phyloP scores from a whole-genome alignment of 2,329 filamentous ascomycete species.

The Metarhizium sp. region DNA sequence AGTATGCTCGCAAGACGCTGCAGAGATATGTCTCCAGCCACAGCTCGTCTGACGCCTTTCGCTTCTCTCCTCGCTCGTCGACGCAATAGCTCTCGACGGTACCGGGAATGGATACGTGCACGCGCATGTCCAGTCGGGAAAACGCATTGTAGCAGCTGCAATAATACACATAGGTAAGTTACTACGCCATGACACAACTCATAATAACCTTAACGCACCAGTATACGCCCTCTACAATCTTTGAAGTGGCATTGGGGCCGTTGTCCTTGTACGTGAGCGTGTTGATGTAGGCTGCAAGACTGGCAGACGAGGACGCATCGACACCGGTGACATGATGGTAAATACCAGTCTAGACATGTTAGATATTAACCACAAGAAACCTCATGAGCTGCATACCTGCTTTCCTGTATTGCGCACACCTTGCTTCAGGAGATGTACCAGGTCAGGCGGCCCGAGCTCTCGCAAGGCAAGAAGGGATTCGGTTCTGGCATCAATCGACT shows the following conservation, averaged over 20 bases:
- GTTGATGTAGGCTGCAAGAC: constrained; percentile 95
- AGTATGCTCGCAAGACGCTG: constrained; percentile 87
- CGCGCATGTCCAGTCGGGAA: constrained; percentile 94
- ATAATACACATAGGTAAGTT: background rate
- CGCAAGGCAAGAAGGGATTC: constrained; percentile 78
- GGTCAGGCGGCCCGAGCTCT: constrained; percentile 89
- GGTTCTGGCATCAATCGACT: constrained; percentile 85
- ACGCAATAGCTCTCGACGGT: constrained; percentile 96
- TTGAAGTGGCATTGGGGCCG: constrained; percentile 60
- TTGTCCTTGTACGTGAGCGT: constrained; percentile 86
- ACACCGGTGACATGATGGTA: constrained; percentile 98
- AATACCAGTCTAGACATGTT: constrained; percentile 59
- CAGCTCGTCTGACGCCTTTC: constrained; percentile 83
- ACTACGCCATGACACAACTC: background rate
- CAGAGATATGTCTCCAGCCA: constrained; percentile 98
- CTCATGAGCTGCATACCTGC: constrained; percentile 31
- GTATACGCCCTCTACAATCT: constrained; percentile 89
- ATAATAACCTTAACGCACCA: constrained; percentile 48
- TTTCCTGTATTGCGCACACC: constrained; percentile 46
- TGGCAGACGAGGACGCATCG: constrained; percentile 94
- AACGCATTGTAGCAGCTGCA: constrained; percentile 93
- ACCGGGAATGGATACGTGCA: constrained; percentile 93
- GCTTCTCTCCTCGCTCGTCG: constrained; percentile 91
- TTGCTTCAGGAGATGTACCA: constrained; percentile 87
- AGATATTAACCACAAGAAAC: constrained; percentile 7